Percentiles rank a stretch among this genome's conserved stretches.
These are phyloP conservation scores for Rugonectria rugulosa DNA, from an alignment of 2,329 filamentous ascomycete species.

Conservation along the genomic window DNA sequence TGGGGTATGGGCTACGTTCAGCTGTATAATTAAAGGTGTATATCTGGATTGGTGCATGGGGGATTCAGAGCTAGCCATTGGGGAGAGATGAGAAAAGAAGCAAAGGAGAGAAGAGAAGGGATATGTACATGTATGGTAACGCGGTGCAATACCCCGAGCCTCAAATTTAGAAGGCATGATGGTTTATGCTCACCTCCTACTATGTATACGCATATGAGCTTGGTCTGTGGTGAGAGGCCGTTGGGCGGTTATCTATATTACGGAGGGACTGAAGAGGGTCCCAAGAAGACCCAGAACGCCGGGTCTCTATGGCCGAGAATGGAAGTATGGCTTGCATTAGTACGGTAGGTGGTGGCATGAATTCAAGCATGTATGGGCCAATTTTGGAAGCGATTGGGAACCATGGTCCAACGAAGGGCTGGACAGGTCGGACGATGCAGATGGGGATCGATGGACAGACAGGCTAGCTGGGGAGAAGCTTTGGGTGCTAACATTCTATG, in stretches of 20 bases:
- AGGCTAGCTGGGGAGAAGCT: too few species aligned
- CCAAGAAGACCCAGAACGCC: slow-evolving; percentile 7
- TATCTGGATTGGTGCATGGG: slow-evolving; percentile 1
- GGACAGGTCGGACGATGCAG: neutral
- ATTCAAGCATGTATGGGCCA: neutral
- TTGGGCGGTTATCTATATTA: slow-evolving; percentile 19
- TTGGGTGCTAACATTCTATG: too few species aligned
- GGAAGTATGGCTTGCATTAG: slow-evolving; percentile 15
- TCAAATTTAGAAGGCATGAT: neutral
- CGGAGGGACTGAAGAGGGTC: neutral
- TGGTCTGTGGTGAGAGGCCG: neutral
- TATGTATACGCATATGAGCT: neutral
- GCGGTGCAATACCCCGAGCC: neutral
- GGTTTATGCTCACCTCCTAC: slow-evolving; percentile 1
- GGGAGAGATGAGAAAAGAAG: neutral
- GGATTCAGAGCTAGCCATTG: neutral
- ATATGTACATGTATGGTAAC: too few species aligned
- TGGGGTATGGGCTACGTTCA: slow-evolving; percentile 7
- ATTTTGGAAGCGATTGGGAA: neutral
- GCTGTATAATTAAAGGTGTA: slow-evolving; percentile 22
- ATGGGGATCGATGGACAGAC: too few species aligned
- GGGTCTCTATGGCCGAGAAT: slow-evolving; percentile 10
- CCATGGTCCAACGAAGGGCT: neutral
- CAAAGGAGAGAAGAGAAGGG: slow-evolving; percentile 2
- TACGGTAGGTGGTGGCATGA: neutral